A percentile compares a stretch with the other conserved stretches of the same genome.
phyloP scores from a whole-genome alignment of 2,329 filamentous ascomycete species.

The Fusarium luffae region DNA sequence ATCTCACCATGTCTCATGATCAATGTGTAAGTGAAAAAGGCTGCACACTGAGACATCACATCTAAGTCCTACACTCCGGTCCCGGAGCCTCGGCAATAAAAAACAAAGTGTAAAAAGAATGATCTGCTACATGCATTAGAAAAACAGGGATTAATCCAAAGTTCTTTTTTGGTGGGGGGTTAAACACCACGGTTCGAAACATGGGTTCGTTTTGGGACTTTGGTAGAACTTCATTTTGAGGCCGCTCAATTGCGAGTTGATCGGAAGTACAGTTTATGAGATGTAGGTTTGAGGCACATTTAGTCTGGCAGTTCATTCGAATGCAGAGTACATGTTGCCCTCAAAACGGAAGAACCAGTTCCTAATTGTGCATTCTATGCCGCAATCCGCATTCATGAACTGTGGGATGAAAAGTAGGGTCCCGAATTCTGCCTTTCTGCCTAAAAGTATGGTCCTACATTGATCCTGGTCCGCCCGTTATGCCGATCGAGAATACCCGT shows the following conservation, averaged over 20 bases:
- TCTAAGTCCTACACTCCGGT: not conserved
- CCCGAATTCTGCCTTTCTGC: constrained; percentile 12
- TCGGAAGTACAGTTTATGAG: too few relatives aligned
- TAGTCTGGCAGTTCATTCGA: too few relatives aligned
- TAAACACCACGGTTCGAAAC: constrained; percentile 31
- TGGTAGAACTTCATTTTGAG: constrained; percentile 30
- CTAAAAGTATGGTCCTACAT: constrained; percentile 3
- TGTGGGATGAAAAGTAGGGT: not conserved
- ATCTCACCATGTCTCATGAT: constrained; percentile 28
- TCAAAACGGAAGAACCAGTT: not conserved
- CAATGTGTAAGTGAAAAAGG: not conserved
- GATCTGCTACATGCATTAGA: constrained; percentile 12
- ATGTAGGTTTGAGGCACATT: not conserved
- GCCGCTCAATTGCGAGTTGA: too few relatives aligned
- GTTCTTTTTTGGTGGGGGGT: constrained; percentile 14
- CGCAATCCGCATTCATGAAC: not conserved
- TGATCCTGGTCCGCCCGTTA: constrained; percentile 4
- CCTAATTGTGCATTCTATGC: not conserved
- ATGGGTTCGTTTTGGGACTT: constrained; percentile 33
- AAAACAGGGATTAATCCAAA: constrained; percentile 26
- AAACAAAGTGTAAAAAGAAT: constrained; percentile 33
- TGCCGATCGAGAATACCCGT: constrained; percentile 13
- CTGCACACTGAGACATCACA: constrained; percentile 6
- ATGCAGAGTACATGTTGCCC: too few relatives aligned
- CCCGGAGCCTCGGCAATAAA: not conserved